A percentile compares a stretch with the other conserved stretches of the same genome.
Conservation (phyloP, 1,284 basidiomycete species). For the Malassezia obtusa region DNA sequence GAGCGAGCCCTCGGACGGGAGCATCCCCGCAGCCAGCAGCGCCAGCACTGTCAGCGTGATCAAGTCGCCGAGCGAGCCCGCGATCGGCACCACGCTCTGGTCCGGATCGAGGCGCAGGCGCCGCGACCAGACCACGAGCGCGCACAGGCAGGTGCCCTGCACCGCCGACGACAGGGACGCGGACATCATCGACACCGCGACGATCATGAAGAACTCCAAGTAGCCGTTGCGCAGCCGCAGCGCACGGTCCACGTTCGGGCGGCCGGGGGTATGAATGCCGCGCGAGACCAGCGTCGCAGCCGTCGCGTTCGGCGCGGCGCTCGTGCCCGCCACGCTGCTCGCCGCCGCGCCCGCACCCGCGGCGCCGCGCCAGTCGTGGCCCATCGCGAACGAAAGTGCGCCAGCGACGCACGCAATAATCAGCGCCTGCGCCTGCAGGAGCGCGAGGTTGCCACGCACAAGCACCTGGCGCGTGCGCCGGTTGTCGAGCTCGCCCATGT, state of each 20-base stretch:
- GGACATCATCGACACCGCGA: constrained; percentile 78
- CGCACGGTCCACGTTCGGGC: constrained; percentile 35
- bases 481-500: constrained; percentile 79
- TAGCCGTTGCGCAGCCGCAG: constrained; percentile 47
- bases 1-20: constrained; percentile 47
- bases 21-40: constrained; percentile 42
- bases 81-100: constrained; percentile 88
- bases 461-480: constrained; percentile 59
- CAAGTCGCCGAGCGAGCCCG: constrained; percentile 82
- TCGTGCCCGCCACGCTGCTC: no score
- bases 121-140: constrained; percentile 69
- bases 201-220: constrained; percentile 65
- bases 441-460: constrained; percentile 69
- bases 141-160: constrained; percentile 86
- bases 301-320: background rate
- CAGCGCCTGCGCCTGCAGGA: constrained; percentile 86
- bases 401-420: constrained; percentile 80
- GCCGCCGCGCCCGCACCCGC: constrained; percentile 2
- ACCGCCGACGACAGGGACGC: constrained; percentile 69
- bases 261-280: constrained; percentile 21
- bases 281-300: constrained; percentile 5
- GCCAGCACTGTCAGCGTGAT: constrained; percentile 58
- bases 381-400: constrained; percentile 65
- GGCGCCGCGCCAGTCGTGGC: constrained; percentile 41
- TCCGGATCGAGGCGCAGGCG: constrained; percentile 73